These are phyloP conservation scores for Lachancea thermotolerans DNA, from an alignment of 805 yeast genomes.

Conservation along the genomic window DNA sequence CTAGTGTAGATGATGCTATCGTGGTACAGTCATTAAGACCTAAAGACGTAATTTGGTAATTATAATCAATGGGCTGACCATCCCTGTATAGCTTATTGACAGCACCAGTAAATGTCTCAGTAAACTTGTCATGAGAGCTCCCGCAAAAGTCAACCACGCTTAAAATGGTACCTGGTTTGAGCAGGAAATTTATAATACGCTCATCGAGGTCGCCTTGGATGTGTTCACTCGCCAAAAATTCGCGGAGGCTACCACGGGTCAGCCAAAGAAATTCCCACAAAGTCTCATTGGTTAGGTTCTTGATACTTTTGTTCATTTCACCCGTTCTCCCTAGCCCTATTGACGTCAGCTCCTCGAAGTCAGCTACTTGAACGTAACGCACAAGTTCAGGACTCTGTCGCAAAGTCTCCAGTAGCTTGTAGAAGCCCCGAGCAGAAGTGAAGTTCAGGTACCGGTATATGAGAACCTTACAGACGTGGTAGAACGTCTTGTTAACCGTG, in stretches of 20 bases:
- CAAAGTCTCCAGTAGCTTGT: slow-evolving; percentile 55
- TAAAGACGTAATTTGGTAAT: slow-evolving; percentile 36
- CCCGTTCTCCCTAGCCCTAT: slow-evolving; percentile 87
- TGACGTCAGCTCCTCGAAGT: slow-evolving; percentile 82
- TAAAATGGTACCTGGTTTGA: slow-evolving; percentile 35
- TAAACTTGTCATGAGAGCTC: slow-evolving; percentile 60
- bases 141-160: slow-evolving; percentile 85
- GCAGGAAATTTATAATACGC: slow-evolving; percentile 27
- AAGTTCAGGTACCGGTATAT: slow-evolving; percentile 63
- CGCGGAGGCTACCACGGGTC: slow-evolving; percentile 59
- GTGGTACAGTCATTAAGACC: slow-evolving; percentile 89
- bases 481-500: slow-evolving; percentile 51
- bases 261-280: slow-evolving; percentile 53
- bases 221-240: slow-evolving; percentile 78
- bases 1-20: slow-evolving; percentile 49
- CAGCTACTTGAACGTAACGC: slow-evolving; percentile 56
- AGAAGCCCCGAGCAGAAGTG: slow-evolving; percentile 75
- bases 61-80: slow-evolving; percentile 25
- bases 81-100: slow-evolving; percentile 22
- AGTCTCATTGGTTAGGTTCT: slow-evolving; percentile 77
- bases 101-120: slow-evolving; percentile 44
- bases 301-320: slow-evolving; percentile 84
- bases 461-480: slow-evolving; percentile 50
- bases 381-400: slow-evolving; percentile 35
- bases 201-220: slow-evolving; percentile 77